phyloP scores from a whole-genome alignment of 73 alveolate genomes.

The Durusdinium trenchii region DNA sequence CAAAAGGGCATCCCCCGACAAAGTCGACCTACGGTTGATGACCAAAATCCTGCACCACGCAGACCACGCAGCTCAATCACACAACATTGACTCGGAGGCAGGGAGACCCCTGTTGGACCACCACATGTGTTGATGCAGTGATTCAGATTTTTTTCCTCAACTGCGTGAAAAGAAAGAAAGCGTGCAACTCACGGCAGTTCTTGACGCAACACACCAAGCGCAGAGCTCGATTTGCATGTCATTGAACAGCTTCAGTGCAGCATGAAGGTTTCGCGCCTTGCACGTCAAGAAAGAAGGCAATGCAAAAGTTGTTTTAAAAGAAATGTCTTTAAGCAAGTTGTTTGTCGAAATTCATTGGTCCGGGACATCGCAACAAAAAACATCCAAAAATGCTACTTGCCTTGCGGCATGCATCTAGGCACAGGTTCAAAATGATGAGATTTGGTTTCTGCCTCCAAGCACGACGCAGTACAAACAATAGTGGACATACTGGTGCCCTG shows the following conservation, averaged over 20 bases:
- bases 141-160: background rate
- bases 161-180: background rate
- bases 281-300: background rate
- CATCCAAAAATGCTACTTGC: background rate
- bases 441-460: constrained; percentile 38
- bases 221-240: constrained; percentile 48
- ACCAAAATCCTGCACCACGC: too few relatives aligned
- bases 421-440: constrained; percentile 46
- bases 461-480: too few relatives aligned
- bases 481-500: too few relatives aligned
- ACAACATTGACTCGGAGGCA: too few relatives aligned
- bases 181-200: constrained; percentile 15
- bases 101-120: background rate
- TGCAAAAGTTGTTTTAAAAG: background rate
- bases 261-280: constrained; percentile 59
- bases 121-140: background rate
- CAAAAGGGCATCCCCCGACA: too few relatives aligned
- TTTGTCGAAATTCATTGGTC: too few relatives aligned
- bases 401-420: constrained; percentile 87
- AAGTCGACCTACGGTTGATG: too few relatives aligned
- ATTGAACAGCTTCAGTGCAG: constrained; percentile 34
- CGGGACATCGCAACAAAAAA: background rate
- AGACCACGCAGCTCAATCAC: too few relatives aligned
- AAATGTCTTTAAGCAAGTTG: background rate
- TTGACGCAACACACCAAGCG: background rate